Evolutionary conservation across 2,329 filamentous ascomycete genomes (phyloP), one percentile per base, ranked within the genome.

Genomic region (Cytospora schulzeri): DNA sequence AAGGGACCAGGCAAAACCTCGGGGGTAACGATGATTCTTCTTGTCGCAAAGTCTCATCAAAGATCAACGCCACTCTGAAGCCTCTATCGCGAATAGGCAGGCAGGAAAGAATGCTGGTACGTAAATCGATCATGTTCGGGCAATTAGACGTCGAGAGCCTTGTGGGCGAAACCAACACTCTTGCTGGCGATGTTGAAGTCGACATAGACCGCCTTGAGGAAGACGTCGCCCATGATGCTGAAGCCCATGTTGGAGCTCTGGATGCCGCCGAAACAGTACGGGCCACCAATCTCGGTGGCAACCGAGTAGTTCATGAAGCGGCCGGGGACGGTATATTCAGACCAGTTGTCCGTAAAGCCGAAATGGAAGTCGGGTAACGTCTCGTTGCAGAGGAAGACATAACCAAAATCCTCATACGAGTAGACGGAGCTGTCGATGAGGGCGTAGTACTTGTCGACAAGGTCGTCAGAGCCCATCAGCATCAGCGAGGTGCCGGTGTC

Each of bases 171-270:
- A 1, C 81, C 81, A 31, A 86, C 72, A 55, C 76, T 75, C 64
- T 78, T 76, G 6, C 77, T 77, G 24, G 73, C 76, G 7, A 80
- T 75, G 72, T 92, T 89, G 74, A 92, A 92, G 56, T 92, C 86
- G 33, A 89, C 87, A 73, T 90, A 93, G 68, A 91, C 81, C 62
- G 85, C 85, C 85, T 95, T 95, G 69, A 95, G 82, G 79, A 93
- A 91, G 63, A 91, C 81, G 66, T 93, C 91, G 12, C 92, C 92
- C 63, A 93, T 85, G 72, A 96, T 92, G 63, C 83, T 86, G 68
- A 88, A 81, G 28, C 71, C 72, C 19, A 75, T 76, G 52, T 80
- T 75, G 26, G 61, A 64, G 38, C 78, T 81, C 80, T 95, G 92
- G 68, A 96, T 84, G 57, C 91, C 92, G 62, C 91, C 91, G 74